Percentiles rank a stretch among this genome's conserved stretches.
Conservation (phyloP, 176 grass and related monocot species). For the Cocos nucifera region DNA sequence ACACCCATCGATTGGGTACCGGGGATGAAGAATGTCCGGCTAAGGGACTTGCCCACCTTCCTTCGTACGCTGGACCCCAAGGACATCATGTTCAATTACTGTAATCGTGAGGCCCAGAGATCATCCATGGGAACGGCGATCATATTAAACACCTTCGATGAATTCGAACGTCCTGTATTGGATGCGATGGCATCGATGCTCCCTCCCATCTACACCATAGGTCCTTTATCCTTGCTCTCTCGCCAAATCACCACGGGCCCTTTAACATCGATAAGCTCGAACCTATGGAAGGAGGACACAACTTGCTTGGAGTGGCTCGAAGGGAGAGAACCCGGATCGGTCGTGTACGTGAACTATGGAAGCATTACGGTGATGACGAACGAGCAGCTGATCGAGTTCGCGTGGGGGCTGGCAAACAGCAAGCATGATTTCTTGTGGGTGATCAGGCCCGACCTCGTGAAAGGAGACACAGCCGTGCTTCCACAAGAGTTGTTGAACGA, state of each 20-base stretch:
- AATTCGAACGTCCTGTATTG: not conserved
- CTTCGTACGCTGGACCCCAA: not conserved
- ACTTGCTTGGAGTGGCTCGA: conserved; percentile 13
- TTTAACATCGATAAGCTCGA: not conserved
- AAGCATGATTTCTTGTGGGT: conserved; percentile 12
- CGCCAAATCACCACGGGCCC: not conserved
- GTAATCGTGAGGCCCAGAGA: not conserved
- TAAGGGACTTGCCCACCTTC: conserved; percentile 2
- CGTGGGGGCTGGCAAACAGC: conserved; percentile 14
- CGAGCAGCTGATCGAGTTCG: conserved; percentile 18
- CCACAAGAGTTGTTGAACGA: conserved; percentile 4
- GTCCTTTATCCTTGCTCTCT: not conserved
- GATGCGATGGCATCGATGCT: conserved; percentile 7
- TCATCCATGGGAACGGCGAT: not conserved
- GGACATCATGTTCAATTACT: not conserved
- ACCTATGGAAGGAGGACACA: conserved; percentile 11
- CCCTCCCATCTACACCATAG: conserved; percentile 3
- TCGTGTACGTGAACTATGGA: conserved; percentile 13
- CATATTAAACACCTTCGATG: conserved; percentile 11
- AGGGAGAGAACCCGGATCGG: not conserved
- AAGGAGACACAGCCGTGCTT: not conserved
- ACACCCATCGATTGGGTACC: not conserved
- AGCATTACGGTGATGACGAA: conserved; percentile 16
- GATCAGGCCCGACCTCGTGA: conserved; percentile 8
- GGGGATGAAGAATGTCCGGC: conserved; percentile 9